phyloP scores from a whole-genome alignment of 331 rosid genomes.

The Acacia concinna region DNA sequence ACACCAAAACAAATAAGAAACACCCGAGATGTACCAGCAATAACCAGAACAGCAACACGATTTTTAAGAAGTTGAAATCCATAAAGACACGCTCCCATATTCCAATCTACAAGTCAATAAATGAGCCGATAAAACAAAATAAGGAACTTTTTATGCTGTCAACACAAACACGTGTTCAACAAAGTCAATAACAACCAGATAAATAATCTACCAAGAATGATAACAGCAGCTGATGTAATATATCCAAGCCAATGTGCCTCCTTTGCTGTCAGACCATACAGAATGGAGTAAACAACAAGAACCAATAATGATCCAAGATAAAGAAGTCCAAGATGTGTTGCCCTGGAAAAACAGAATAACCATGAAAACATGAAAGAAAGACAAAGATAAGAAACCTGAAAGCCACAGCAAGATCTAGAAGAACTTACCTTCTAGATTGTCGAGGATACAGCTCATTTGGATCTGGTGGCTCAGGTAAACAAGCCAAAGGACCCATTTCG shows the following conservation, averaged over 20 bases:
- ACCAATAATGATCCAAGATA: slow-evolving; percentile 90
- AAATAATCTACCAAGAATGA: slow-evolving; percentile 73
- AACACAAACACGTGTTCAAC: slow-evolving; percentile 19
- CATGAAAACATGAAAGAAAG: slow-evolving; percentile 9
- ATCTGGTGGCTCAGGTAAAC: slow-evolving; percentile 95
- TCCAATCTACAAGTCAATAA: slow-evolving; percentile 76
- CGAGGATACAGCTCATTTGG: slow-evolving; percentile 98
- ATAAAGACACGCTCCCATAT: slow-evolving; percentile 96
- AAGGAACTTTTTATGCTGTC: slow-evolving; percentile 20
- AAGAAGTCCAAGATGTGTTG: slow-evolving; percentile 91
- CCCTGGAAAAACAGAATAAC: slow-evolving; percentile 59
- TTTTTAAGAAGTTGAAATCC: slow-evolving; percentile 91
- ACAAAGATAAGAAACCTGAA: slow-evolving; percentile 18
- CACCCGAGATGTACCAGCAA: slow-evolving; percentile 95
- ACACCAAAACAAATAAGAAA: slow-evolving; percentile 99
- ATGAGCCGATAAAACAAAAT: slow-evolving; percentile 28
- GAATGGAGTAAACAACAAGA: slow-evolving; percentile 82
- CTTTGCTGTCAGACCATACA: slow-evolving; percentile 27
- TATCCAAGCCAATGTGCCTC: slow-evolving; percentile 81
- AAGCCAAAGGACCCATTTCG: slow-evolving; percentile 95
- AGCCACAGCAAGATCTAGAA: slow-evolving; percentile 26
- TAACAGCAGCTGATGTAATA: slow-evolving; percentile 91
- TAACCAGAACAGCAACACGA: slow-evolving; percentile 80
- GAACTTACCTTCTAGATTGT: slow-evolving; percentile 79
- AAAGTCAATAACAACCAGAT: slow-evolving; percentile 22